phyloP scores from a whole-genome alignment of 305 asterid genomes.

The Withania somnifera region DNA sequence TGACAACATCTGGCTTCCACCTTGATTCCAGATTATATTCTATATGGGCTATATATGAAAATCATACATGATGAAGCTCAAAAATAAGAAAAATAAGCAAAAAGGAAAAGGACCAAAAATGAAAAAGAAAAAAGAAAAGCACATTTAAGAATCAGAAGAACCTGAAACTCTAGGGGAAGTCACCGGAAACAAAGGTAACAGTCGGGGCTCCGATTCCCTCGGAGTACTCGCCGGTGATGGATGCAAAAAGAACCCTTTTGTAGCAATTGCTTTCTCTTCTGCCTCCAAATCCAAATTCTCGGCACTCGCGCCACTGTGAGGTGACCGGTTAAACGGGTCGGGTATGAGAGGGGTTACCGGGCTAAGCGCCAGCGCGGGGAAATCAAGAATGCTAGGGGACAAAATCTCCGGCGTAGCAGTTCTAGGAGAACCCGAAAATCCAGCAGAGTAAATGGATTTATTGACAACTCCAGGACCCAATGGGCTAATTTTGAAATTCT shows the following conservation, averaged over 20 bases:
- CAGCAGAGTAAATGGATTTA: slow-evolving; percentile 12
- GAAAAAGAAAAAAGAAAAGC: not conserved
- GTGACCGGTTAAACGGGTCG: slow-evolving; percentile 28
- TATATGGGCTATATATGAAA: slow-evolving; percentile 13
- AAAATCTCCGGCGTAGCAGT: slow-evolving; percentile 44
- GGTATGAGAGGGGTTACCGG: slow-evolving; percentile 64
- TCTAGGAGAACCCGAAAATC: slow-evolving; percentile 20
- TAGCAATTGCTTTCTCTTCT: slow-evolving; percentile 29
- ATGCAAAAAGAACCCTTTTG: slow-evolving; percentile 28
- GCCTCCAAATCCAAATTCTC: slow-evolving; percentile 21
- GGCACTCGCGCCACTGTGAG: slow-evolving; percentile 9
- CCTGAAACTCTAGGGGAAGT: slow-evolving; percentile 30
- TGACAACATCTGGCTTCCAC: not conserved
- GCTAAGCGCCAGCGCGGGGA: slow-evolving; percentile 67
- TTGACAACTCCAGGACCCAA: slow-evolving; percentile 21
- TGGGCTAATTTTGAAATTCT: slow-evolving; percentile 70
- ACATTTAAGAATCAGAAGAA: slow-evolving; percentile 15
- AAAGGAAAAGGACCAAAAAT: not conserved
- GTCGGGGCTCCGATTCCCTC: slow-evolving; percentile 26
- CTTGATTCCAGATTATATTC: slow-evolving; percentile 13
- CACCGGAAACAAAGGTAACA: slow-evolving; percentile 27
- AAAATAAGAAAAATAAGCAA: too few relatives aligned
- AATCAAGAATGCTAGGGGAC: slow-evolving; percentile 82
- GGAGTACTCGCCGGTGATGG: slow-evolving; percentile 32
- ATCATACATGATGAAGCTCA: slow-evolving; percentile 5